Evolutionary conservation across 495 filamentous ascomycete genomes (phyloP).

Genomic region (Hapsidospora chrysogenum): DNA sequence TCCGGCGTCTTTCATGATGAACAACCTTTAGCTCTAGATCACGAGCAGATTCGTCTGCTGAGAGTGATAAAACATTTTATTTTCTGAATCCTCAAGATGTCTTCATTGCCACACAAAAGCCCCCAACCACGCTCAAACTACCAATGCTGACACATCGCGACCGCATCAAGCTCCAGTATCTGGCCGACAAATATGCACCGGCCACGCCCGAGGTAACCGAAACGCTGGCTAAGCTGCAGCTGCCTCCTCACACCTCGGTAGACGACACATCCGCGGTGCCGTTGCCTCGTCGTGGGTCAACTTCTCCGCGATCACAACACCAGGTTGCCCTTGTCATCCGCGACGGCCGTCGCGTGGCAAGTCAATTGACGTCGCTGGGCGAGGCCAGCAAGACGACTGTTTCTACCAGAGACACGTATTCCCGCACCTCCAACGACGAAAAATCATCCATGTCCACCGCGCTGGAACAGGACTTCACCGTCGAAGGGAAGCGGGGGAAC

Average conservation of each 20-base stretch:
- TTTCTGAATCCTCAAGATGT: conserved; percentile 15
- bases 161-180: conserved; percentile 26
- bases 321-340: conserved; percentile 36
- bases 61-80: conserved; percentile 32
- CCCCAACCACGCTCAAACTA: too few relatives aligned
- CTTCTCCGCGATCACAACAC: conserved; percentile 26
- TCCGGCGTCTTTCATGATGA: conserved; percentile 51
- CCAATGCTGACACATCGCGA: not conserved
- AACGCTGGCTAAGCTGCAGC: conserved; percentile 36
- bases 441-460: conserved; percentile 32
- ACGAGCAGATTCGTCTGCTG: conserved; percentile 33
- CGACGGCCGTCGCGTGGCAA: conserved; percentile 31
- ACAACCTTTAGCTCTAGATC: conserved; percentile 55
- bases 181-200: conserved; percentile 41
- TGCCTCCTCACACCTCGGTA: conserved; percentile 27
- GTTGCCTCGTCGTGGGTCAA: conserved; percentile 25
- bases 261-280: conserved; percentile 30
- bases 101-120: not conserved
- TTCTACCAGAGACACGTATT: conserved; percentile 19
- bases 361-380: conserved; percentile 24
- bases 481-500: conserved; percentile 40
- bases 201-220: conserved; percentile 32
- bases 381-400: conserved; percentile 18
- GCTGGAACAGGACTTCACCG: conserved; percentile 50
- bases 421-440: conserved; percentile 20